Evolutionary conservation across 495 filamentous ascomycete genomes (phyloP).

Genomic region (Podospora australis): DNA sequence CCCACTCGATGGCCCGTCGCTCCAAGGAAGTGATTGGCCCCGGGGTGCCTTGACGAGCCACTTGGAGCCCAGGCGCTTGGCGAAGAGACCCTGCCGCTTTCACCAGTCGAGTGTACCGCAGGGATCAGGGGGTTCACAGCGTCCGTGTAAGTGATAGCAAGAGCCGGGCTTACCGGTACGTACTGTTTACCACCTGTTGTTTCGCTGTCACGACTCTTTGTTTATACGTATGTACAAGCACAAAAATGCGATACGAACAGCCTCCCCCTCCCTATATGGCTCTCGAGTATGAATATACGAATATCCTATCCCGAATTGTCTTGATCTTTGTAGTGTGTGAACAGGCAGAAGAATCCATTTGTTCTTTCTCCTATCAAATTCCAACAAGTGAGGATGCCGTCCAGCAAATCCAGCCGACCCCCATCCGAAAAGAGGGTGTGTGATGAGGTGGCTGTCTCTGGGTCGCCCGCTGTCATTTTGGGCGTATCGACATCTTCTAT

Average conservation of each 20-base stretch:
- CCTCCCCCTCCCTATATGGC: too few species aligned
- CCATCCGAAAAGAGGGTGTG: too few species aligned
- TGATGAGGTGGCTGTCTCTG: too few species aligned
- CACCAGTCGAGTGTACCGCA: conserved; percentile 1
- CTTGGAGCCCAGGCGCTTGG: conserved; percentile 14
- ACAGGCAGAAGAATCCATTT: too few species aligned
- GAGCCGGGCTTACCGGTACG: conserved; percentile 13
- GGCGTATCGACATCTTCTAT: neutral
- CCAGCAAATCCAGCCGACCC: neutral
- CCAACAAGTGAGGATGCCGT: too few species aligned
- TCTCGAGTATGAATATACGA: too few species aligned
- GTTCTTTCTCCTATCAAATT: neutral
- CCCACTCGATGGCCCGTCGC: neutral
- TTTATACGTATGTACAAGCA: neutral
- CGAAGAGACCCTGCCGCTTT: conserved; percentile 1
- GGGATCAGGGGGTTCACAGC: conserved; percentile 6
- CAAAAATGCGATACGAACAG: neutral
- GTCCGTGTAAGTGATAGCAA: conserved; percentile 18
- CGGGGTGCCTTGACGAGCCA: neutral
- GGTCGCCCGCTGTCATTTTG: conserved; percentile 4
- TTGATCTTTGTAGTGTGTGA: too few species aligned
- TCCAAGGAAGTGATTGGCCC: conserved; percentile 14
- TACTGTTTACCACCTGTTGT: neutral
- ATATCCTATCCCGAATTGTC: too few species aligned
- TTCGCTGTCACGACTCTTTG: neutral